phyloP scores from a whole-genome alignment of 169 alveolate species.

The Babesia bigemina region DNA sequence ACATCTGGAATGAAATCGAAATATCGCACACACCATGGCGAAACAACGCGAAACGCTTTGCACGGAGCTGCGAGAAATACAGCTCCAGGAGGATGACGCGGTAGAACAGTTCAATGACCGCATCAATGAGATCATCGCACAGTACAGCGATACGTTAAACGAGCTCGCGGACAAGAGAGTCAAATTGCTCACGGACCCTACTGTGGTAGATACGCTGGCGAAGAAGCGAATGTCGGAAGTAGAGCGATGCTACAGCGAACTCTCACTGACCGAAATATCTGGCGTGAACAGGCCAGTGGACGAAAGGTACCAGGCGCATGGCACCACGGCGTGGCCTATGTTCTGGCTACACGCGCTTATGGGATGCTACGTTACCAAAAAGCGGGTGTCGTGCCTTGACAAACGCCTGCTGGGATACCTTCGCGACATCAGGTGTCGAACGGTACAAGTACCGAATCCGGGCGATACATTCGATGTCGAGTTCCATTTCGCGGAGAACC shows the following conservation, averaged over 20 bases:
- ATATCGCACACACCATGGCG: conserved; percentile 17
- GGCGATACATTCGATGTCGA: conserved; percentile 51
- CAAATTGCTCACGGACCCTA: conserved; percentile 12
- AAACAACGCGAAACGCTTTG: neutral
- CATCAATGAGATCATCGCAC: neutral
- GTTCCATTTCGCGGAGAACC: conserved; percentile 55
- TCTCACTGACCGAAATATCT: conserved; percentile 11
- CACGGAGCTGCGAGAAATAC: conserved; percentile 14
- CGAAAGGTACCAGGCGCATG: conserved; percentile 29
- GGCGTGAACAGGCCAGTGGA: conserved; percentile 13
- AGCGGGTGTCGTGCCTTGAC: conserved; percentile 44
- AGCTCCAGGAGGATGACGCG: conserved; percentile 17
- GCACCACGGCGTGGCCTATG: conserved; percentile 63
- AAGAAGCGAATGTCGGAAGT: conserved; percentile 4
- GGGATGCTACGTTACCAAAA: conserved; percentile 45
- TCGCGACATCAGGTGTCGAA: conserved; percentile 49
- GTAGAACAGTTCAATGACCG: conserved; percentile 2
- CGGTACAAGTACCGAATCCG: conserved; percentile 14
- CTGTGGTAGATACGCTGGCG: neutral
- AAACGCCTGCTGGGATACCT: conserved; percentile 38
- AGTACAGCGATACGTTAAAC: neutral
- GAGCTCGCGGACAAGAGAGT: conserved; percentile 22
- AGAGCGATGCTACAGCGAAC: conserved; percentile 13
- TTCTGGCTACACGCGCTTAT: conserved; percentile 67
- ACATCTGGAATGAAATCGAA: neutral